A percentile compares a stretch with the other conserved stretches of the same genome.
Conservation (phyloP, 805 yeast species). For the Teunomyces tritomae region DNA sequence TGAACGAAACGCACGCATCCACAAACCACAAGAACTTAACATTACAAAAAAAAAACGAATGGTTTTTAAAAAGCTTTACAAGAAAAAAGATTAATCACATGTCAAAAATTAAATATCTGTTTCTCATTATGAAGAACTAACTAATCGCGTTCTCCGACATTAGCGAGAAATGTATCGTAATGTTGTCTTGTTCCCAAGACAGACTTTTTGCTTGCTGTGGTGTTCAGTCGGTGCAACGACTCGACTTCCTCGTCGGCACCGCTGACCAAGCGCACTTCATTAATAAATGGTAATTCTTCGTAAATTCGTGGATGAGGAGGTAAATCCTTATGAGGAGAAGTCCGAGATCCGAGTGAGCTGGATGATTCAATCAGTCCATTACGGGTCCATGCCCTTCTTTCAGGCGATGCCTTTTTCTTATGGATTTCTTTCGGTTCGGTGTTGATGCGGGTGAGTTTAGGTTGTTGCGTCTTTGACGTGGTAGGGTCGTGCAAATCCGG, state of each 20-base stretch:
- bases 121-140: not conserved
- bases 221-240: conserved; percentile 23
- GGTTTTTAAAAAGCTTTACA: too few relatives aligned
- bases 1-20: too few relatives aligned
- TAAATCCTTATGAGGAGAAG: conserved; percentile 12
- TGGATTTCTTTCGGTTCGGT: conserved; percentile 11
- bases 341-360: not conserved
- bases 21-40: too few relatives aligned
- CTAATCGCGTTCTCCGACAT: conserved; percentile 14
- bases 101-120: not conserved
- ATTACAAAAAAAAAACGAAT: too few relatives aligned
- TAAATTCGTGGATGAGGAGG: conserved; percentile 18
- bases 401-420: conserved; percentile 2
- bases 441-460: conserved; percentile 15
- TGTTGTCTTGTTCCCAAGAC: conserved; percentile 40
- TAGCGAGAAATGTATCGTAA: conserved; percentile 37
- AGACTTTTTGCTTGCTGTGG: conserved; percentile 30
- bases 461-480: conserved; percentile 2
- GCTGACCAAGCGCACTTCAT: conserved; percentile 29
- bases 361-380: conserved; percentile 7
- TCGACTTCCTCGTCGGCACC: conserved; percentile 5
- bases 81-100: too few relatives aligned
- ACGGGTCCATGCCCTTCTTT: conserved; percentile 1
- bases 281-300: conserved; percentile 37
- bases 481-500: conserved; percentile 14